phyloP scores from a whole-genome alignment of 305 asterid genomes.

The Striga hermonthica region DNA sequence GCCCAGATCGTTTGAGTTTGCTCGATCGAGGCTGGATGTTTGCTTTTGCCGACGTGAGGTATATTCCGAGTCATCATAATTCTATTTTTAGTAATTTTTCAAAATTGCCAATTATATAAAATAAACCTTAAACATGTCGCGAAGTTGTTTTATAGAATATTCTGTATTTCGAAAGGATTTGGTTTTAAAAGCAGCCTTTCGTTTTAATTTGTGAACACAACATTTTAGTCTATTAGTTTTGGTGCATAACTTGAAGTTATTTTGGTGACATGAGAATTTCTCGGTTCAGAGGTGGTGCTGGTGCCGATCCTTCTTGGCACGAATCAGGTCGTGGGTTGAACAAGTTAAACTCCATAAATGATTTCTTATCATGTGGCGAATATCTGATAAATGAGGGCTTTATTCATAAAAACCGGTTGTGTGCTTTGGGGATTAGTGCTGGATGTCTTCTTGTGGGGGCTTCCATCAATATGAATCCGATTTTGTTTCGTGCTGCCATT shows the following conservation, averaged over 20 bases:
- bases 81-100: constrained; percentile 1
- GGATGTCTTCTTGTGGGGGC: constrained; percentile 85
- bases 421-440: constrained; percentile 77
- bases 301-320: constrained; percentile 78
- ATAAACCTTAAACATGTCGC: too few relatives aligned
- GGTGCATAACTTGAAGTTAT: too few relatives aligned
- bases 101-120: too few relatives aligned
- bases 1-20: constrained; percentile 73
- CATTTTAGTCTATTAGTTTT: too few relatives aligned
- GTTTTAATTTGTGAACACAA: too few relatives aligned
- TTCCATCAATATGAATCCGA: constrained; percentile 70
- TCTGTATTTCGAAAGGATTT: too few relatives aligned
- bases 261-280: background rate
- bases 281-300: constrained; percentile 76
- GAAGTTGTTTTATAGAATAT: too few relatives aligned
- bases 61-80: constrained; percentile 21
- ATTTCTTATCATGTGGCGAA: constrained; percentile 67
- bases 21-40: constrained; percentile 94
- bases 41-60: constrained; percentile 97
- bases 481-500: constrained; percentile 70
- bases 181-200: too few relatives aligned
- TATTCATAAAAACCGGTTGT: constrained; percentile 49
- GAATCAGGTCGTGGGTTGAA: constrained; percentile 62
- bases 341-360: constrained; percentile 70
- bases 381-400: constrained; percentile 58